Base-by-base conservation (phyloP, 257 asterid species). In the Haberlea rhodopensis region DNA sequence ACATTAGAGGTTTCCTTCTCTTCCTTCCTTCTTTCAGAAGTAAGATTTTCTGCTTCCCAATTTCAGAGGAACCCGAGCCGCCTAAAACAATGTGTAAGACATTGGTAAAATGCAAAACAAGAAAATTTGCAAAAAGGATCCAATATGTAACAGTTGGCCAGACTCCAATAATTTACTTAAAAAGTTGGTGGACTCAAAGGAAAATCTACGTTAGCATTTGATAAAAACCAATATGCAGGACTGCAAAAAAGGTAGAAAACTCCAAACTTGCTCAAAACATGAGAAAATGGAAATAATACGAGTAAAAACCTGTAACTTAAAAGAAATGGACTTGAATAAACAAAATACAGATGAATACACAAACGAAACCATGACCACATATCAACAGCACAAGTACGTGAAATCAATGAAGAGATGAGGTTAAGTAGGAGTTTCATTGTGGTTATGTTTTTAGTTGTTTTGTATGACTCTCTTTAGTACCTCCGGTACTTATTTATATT, bases 1-100 rank as follows among this genome's bases (percentile, higher is more conserved):
- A 90, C 97, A 59, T 66, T 63, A 66, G 87, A 79, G 74, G 77
- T 73, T 80, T 82, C 95, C 70, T 81, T 90, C 74, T 86, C 96
- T 82, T n/a, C n/a, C n/a, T 85, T 87, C 67, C 95, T n/a, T n/a
- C 95, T 75, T 85, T 90, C 79, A 85, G 67, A 68, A 90, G 96
- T 74, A 87, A 57, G 74, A 90, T 75, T 78, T 78, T 87, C 88
- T 81, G 85, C 91, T 85, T 89, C 71, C 90, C 92, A 61, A 54
- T 58, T 60, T 74, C 91, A 62, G 74, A 56, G 60, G 84, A 74
- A 20, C 77, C 79, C 65, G 80, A 64, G 57, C 76, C 63, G 45
- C 81, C 82, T 78, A 75, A 61, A 61, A 81, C 40, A 65, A n/a
- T 49, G 49, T 21, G 20, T 53, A 51, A 56, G 31, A 34, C 19